phyloP scores from a whole-genome alignment of 352 stramenopile genomes.

The Phytophthora pinifolia region DNA sequence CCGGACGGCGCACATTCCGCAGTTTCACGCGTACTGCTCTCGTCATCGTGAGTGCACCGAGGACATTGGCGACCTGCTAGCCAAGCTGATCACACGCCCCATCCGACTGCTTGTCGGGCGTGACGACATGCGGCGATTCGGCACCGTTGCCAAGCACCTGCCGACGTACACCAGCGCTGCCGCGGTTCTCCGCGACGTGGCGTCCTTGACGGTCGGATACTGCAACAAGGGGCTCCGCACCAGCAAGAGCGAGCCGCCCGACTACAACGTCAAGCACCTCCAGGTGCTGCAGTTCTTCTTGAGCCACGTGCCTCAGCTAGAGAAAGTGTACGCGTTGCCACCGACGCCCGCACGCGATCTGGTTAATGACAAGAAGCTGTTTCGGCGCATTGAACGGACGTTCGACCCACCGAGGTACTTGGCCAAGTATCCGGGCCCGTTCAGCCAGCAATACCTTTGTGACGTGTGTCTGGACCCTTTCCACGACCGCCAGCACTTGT shows the following conservation, averaged over 20 bases:
- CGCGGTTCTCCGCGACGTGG: slow-evolving; percentile 42
- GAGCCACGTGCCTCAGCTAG: slow-evolving; percentile 62
- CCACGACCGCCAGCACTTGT: slow-evolving; percentile 71
- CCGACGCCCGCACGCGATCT: slow-evolving; percentile 25
- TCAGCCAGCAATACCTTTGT: slow-evolving; percentile 60
- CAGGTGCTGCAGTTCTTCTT: slow-evolving; percentile 74
- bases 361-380: slow-evolving; percentile 51
- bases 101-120: slow-evolving; percentile 50
- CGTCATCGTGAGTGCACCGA: slow-evolving; percentile 46
- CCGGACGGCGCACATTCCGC: slow-evolving; percentile 31
- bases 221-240: slow-evolving; percentile 51
- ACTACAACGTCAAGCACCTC: slow-evolving; percentile 59
- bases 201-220: slow-evolving; percentile 43
- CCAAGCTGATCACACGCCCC: slow-evolving; percentile 56
- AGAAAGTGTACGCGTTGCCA: slow-evolving; percentile 49
- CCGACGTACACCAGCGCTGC: slow-evolving; percentile 41
- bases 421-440: slow-evolving; percentile 54
- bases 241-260: slow-evolving; percentile 52
- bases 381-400: slow-evolving; percentile 46
- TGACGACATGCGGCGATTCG: slow-evolving; percentile 52
- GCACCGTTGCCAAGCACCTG: slow-evolving; percentile 43
- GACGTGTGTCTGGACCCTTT: slow-evolving; percentile 73
- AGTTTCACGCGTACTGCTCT: slow-evolving; percentile 70
- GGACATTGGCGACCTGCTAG: slow-evolving; percentile 44
- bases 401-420: slow-evolving; percentile 60